Base-by-base conservation (phyloP, 768 basidiomycete species). In the Suillus discolor region DNA sequence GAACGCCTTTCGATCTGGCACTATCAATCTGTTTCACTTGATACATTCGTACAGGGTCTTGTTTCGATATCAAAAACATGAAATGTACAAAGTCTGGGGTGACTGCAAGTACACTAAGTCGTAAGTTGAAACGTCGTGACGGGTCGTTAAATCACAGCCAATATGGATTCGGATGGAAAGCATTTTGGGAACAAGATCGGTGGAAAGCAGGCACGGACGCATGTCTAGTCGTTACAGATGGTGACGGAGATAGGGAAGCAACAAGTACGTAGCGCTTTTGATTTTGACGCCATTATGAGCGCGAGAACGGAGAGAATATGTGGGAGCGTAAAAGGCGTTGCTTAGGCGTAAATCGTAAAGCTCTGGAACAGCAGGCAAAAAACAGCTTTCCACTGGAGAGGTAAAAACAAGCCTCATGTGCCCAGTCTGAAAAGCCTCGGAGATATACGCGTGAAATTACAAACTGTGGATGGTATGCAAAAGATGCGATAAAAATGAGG, bases 151-250 rank as follows among this genome's bases (percentile, higher is more conserved):
- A 77, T 72, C 65, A 66, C 64, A 67, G 18, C 12, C 59, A 60
- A 42, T 28, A 51, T 60, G 74, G 69, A 72, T 66, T 72, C 70
- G 70, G 71, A 66, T 57, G 67, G 74, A 75, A 73, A 76, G 64
- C 71, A 74, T 71, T 74, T 70, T 72, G 76, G 74, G 78, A 75
- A 72, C 70, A 72, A 75, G 72, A 78, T 69, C 64, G 28, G 65
- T 68, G 67, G 63, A 66, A 62, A 66, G 66, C 74, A 69, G 77
- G 74, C 73, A 78, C 73, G 78, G 75, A 77, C 77, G 85, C 84
- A 87, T 89, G 83, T 89, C 87, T 90, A 89, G 84, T 88, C 85
- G 84, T 89, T 90, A 89, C 88, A 87, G 75, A 75, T 77, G 74
- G 74, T 72, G 70, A 68, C 62, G 66, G 73, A 66, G 65, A 67